These are phyloP conservation scores for Phytopythium ostracodes DNA, from an alignment of 352 stramenopile genomes.

Conservation along the genomic window DNA sequence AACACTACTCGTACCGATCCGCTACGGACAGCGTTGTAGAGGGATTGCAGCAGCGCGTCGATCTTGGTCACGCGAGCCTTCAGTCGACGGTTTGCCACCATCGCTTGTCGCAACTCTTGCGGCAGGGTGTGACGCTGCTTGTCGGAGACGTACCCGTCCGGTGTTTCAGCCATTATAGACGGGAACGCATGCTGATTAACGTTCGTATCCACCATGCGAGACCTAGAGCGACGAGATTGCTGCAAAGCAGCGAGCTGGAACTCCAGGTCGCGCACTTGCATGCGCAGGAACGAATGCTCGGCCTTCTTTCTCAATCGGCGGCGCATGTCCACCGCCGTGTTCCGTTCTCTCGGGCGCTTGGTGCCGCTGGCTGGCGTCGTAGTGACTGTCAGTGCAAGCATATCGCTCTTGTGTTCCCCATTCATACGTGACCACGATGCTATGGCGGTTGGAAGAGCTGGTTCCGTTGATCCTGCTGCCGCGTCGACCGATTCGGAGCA, in stretches of 20 bases:
- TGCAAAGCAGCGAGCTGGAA: neutral
- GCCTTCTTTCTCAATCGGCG: neutral
- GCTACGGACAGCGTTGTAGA: neutral
- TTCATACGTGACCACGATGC: neutral
- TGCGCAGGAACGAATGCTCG: neutral
- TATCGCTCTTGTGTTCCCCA: neutral
- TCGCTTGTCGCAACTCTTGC: neutral
- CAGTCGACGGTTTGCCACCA: neutral
- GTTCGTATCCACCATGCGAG: neutral
- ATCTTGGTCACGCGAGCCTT: neutral
- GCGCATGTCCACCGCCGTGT: constrained; percentile 1
- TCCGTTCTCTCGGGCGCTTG: neutral
- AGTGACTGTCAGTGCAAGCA: neutral
- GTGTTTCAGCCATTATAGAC: neutral
- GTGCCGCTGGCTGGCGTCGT: neutral
- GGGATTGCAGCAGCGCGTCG: neutral
- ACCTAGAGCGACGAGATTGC: neutral
- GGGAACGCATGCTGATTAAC: neutral
- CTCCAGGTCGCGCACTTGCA: constrained; percentile 4
- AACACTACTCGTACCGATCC: neutral
- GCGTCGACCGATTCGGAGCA: neutral
- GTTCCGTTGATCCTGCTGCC: neutral
- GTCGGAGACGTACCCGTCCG: neutral
- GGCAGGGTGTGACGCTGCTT: neutral
- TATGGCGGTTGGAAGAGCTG: neutral